These are phyloP conservation scores for Arachnopeziza araneosa DNA, from an alignment of 2,329 filamentous ascomycete species.

Conservation along the genomic window DNA sequence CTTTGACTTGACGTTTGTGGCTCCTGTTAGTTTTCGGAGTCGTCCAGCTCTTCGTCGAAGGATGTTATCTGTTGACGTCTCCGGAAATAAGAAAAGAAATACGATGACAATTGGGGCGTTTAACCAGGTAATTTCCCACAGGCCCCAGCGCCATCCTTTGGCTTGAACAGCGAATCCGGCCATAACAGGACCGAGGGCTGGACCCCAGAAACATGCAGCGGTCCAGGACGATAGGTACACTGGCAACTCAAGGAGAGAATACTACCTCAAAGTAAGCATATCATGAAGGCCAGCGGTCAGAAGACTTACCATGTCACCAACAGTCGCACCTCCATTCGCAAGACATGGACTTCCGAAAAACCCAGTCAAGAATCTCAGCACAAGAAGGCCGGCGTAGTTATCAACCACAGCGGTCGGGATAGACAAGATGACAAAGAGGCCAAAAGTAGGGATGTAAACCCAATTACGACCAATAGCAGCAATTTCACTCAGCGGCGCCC, in stretches of 20 bases:
- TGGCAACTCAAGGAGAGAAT: constrained; percentile 48
- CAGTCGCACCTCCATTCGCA: constrained; percentile 49
- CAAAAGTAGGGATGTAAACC: constrained; percentile 61
- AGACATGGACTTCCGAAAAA: constrained; percentile 59
- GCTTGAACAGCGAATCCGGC: constrained; percentile 52
- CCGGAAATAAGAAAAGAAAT: constrained; percentile 57
- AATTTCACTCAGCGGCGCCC: constrained; percentile 62
- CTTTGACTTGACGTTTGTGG: constrained; percentile 49
- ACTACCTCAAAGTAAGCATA: neutral
- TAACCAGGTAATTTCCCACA: constrained; percentile 55
- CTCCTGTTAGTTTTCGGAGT: constrained; percentile 53
- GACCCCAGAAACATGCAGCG: constrained; percentile 30
- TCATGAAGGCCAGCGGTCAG: constrained; percentile 34
- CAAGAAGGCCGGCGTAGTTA: constrained; percentile 47
- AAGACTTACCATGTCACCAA: constrained; percentile 35
- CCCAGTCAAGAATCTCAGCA: constrained; percentile 57
- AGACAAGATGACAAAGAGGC: constrained; percentile 55
- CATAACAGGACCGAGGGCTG: constrained; percentile 55
- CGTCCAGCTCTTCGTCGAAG: constrained; percentile 54
- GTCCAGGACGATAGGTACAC: constrained; percentile 11
- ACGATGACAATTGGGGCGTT: constrained; percentile 49
- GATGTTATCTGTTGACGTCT: constrained; percentile 54
- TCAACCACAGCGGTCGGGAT: constrained; percentile 41
- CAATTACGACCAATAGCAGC: constrained; percentile 61
- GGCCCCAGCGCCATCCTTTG: constrained; percentile 54